Conservation (phyloP, 306 rosid genomes). For the Benincasa hispida region DNA sequence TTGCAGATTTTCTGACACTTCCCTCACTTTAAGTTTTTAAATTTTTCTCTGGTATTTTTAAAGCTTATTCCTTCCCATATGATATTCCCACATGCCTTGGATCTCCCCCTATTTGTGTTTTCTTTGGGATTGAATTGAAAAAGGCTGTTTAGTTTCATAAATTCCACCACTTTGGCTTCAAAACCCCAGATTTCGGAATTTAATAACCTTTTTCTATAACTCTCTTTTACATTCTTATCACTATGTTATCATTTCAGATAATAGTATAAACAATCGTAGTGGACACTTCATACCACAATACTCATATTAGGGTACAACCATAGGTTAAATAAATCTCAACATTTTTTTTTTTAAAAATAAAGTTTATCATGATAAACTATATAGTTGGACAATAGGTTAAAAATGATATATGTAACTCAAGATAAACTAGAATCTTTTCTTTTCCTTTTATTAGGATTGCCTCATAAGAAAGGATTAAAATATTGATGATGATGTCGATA, state of each 20-base stretch:
- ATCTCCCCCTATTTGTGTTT: neutral
- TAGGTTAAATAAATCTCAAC: neutral
- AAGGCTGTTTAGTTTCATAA: neutral
- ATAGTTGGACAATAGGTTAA: no score
- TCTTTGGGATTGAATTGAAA: neutral
- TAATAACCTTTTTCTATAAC: neutral
- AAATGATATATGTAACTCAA: no score
- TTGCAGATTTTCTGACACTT: conserved; percentile 24
- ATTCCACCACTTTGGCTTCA: neutral
- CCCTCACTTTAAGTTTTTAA: conserved; percentile 4
- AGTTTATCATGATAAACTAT: no score
- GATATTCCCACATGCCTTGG: neutral
- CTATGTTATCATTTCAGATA: neutral
- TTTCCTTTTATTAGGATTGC: no score
- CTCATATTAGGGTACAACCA: neutral
- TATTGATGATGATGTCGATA: no score
- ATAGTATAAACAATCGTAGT: neutral
- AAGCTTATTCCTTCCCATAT: neutral
- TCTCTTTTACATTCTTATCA: neutral
- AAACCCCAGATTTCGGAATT: neutral
- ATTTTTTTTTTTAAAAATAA: no score
- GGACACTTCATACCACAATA: neutral
- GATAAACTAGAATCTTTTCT: no score
- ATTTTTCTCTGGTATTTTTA: neutral
- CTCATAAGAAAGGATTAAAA: no score